Evolutionary conservation across 257 asterid genomes (phyloP), one percentile per base, ranked within the genome.

Genomic region (Solanum pinnatisectum): DNA sequence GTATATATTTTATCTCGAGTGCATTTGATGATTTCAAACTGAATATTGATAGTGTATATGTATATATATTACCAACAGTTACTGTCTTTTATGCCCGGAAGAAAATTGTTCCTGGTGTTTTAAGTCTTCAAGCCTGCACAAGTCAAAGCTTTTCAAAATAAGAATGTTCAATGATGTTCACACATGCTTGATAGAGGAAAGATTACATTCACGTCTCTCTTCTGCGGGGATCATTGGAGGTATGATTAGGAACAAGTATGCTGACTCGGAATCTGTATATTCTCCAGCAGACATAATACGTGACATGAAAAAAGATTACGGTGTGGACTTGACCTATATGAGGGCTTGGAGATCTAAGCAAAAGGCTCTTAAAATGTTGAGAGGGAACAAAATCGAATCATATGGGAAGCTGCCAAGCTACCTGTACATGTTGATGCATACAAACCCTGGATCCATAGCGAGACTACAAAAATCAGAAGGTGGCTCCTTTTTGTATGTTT

Each of bases 271-370:
- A 30, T 59, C 84, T 37, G 81, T 18, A 44, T 72, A 86, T 79
- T 71, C 84, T 71, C 88, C 88, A 5, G 33, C 39, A 0, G 72
- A 86, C 35, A 86, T 86, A 20, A 86, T 86, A 65, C 30, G 46
- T 59, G 88, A 86, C 49, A 86, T 86, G 84, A 86, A 70, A 77
- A 71, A 71, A 44, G 42, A 74, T 20, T 71, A 86, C 3, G 88
- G 84, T 42, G 88, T 86, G 71, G 42, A 60, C 49, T 70, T 86
- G 84, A 86, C 49, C 67, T 86, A 86, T 32, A 37, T 42, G 52
- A 86, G 49, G 73, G 88, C 84, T 44, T 71, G 88, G 84, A 72
- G 72, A 71, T 40, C 83, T 9, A 78, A 78, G 37, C 37, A 42
- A 27, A 78, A 42, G 39, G 84, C 63, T 23, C 84, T 78, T 78